phyloP scores from a whole-genome alignment of 495 filamentous ascomycete species.

The Neurospora intermedia region DNA sequence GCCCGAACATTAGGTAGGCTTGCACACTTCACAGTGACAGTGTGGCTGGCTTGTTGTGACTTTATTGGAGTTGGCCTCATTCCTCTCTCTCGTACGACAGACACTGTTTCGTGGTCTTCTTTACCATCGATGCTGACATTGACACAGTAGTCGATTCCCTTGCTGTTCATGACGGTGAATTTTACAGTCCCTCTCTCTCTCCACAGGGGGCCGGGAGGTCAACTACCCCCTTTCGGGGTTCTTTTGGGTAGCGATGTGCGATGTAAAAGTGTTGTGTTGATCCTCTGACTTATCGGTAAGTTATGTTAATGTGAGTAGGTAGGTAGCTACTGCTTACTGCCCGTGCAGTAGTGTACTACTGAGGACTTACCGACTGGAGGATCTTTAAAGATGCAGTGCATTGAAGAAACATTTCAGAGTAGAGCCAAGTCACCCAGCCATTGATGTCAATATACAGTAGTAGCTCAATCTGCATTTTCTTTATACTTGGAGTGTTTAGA shows the following conservation, averaged over 20 bases:
- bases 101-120: neutral
- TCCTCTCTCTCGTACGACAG: neutral
- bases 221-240: neutral
- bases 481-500: too few relatives aligned
- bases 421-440: too few relatives aligned
- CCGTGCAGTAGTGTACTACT: too few relatives aligned
- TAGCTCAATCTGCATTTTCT: too few relatives aligned
- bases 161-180: neutral
- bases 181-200: neutral
- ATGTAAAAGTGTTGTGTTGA: neutral
- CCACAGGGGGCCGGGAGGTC: neutral
- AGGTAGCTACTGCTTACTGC: too few relatives aligned
- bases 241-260: neutral
- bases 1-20: neutral
- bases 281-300: neutral
- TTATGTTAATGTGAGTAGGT: too few relatives aligned
- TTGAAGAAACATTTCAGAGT: too few relatives aligned
- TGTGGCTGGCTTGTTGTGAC: neutral
- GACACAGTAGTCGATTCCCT: neutral
- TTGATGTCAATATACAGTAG: too few relatives aligned
- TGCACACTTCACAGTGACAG: neutral
- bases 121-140: neutral
- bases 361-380: too few relatives aligned
- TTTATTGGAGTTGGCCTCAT: neutral
- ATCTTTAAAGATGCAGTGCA: too few relatives aligned